phyloP scores from a whole-genome alignment of 176 grass and related monocot genomes.

The Oropetium thomaeum region DNA sequence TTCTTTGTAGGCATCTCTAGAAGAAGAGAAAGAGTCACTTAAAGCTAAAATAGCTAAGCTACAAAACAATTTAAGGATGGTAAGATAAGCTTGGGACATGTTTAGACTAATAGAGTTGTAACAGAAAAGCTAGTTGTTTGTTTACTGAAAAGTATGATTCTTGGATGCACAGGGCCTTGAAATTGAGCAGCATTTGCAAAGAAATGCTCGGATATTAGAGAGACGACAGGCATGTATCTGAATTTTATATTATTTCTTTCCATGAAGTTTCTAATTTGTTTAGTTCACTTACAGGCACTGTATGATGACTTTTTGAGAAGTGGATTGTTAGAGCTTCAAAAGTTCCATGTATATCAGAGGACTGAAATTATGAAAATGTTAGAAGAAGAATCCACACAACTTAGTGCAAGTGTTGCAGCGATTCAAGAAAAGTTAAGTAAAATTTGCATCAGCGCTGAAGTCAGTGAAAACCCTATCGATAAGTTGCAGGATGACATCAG shows the following conservation, averaged over 20 bases:
- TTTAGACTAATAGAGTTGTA: slow-evolving; percentile 18
- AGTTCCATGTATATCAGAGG: slow-evolving; percentile 44
- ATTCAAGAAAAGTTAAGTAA: slow-evolving; percentile 62
- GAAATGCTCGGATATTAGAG: slow-evolving; percentile 60
- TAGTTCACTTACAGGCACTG: slow-evolving; percentile 50
- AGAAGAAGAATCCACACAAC: slow-evolving; percentile 63
- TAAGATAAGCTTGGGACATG: slow-evolving; percentile 42
- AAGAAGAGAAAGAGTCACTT: slow-evolving; percentile 73
- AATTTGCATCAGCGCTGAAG: slow-evolving; percentile 37
- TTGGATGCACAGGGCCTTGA: slow-evolving; percentile 64
- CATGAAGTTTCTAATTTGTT: slow-evolving; percentile 1
- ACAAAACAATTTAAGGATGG: slow-evolving; percentile 93
- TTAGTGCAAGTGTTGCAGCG: slow-evolving; percentile 44
- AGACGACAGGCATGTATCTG: slow-evolving; percentile 64
- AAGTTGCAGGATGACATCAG: slow-evolving; percentile 51
- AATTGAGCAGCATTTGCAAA: slow-evolving; percentile 87
- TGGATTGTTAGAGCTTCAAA: slow-evolving; percentile 47
- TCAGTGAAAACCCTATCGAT: slow-evolving; percentile 20
- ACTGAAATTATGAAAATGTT: slow-evolving; percentile 72
- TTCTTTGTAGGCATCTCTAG: slow-evolving; percentile 65
- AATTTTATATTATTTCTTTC: slow-evolving; percentile 22
- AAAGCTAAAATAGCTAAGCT: slow-evolving; percentile 82
- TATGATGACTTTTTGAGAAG: slow-evolving; percentile 58
- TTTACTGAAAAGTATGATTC: slow-evolving; percentile 29
- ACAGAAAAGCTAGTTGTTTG: not conserved